Conservation (phyloP, 768 basidiomycete genomes). For the Boletus tylopilopsis region DNA sequence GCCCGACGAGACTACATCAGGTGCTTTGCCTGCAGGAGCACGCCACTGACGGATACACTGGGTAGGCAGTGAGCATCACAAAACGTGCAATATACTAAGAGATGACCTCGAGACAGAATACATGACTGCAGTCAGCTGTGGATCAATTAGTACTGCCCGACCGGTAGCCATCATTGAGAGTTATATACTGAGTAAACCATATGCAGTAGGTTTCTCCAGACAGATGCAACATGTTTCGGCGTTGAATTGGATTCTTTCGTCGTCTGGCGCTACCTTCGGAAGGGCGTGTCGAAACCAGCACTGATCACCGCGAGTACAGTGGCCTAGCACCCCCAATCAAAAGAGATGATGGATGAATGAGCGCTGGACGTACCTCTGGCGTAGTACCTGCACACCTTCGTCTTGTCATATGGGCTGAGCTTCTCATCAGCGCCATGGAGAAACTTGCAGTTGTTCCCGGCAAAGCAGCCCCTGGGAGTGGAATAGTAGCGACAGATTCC, state of each 20-base stretch:
- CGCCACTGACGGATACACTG: conserved; percentile 84
- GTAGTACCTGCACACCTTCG: conserved; percentile 67
- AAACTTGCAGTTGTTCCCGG: conserved; percentile 71
- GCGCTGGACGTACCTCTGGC: conserved; percentile 43
- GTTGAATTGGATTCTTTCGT: conserved; percentile 28
- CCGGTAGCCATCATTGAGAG: background rate
- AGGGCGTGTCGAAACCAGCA: conserved; percentile 75
- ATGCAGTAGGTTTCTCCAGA: conserved; percentile 65
- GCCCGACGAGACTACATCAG: conserved; percentile 50
- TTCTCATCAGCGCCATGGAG: conserved; percentile 53
- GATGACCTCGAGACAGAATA: conserved; percentile 69
- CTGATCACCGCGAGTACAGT: conserved; percentile 60
- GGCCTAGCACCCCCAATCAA: conserved; percentile 44
- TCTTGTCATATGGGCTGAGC: conserved; percentile 66
- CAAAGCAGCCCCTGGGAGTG: conserved; percentile 63
- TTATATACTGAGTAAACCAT: conserved; percentile 60
- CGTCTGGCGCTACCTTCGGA: conserved; percentile 16
- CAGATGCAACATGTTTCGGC: conserved; percentile 68
- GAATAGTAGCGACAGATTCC: conserved; percentile 69
- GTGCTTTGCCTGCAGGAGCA: conserved; percentile 48
- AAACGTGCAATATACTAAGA: background rate
- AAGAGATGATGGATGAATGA: background rate
- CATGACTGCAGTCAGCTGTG: conserved; percentile 68
- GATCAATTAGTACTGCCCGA: conserved; percentile 5
- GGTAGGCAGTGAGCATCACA: conserved; percentile 2